phyloP scores from a whole-genome alignment of 768 basidiomycete genomes.

The Obba rivulosa region DNA sequence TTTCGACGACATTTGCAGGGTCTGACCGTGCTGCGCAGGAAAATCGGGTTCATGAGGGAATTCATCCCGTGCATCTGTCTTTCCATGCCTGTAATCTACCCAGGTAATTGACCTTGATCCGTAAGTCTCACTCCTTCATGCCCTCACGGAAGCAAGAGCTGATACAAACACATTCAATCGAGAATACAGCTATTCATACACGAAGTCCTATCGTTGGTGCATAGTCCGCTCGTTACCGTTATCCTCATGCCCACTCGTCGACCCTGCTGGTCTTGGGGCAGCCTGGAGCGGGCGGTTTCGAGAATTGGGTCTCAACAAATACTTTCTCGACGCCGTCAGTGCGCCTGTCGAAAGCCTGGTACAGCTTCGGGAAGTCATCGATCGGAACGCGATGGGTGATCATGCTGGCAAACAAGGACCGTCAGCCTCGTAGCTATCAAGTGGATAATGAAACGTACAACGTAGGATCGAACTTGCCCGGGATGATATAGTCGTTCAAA shows the following conservation, averaged over 20 bases:
- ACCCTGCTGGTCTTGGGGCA: slow-evolving; percentile 51
- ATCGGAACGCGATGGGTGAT: slow-evolving; percentile 54
- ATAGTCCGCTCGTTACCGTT: too few relatives aligned
- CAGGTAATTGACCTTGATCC: too few relatives aligned
- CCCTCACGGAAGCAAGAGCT: too few relatives aligned
- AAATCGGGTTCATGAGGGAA: too few relatives aligned
- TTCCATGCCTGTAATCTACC: too few relatives aligned
- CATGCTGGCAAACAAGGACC: slow-evolving; percentile 27
- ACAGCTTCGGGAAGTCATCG: slow-evolving; percentile 64
- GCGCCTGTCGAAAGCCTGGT: slow-evolving; percentile 58
- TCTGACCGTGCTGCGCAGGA: too few relatives aligned
- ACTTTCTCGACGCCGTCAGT: slow-evolving; percentile 59
- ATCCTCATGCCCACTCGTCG: slow-evolving; percentile 40
- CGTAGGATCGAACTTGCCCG: slow-evolving; percentile 60
- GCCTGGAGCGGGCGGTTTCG: slow-evolving; percentile 38
- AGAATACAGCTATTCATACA: too few relatives aligned
- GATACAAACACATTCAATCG: too few relatives aligned
- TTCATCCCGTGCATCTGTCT: too few relatives aligned
- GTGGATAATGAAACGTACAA: slow-evolving; percentile 36
- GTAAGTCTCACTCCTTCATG: too few relatives aligned
- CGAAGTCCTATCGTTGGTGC: too few relatives aligned
- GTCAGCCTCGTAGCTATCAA: background rate
- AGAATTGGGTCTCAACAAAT: slow-evolving; percentile 65
- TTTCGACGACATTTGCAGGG: too few relatives aligned
- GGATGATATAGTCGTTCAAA: slow-evolving; percentile 54